These are phyloP conservation scores for Fusarium pseudocircinatum DNA, from an alignment of 2,329 filamentous ascomycete species.

Conservation along the genomic window DNA sequence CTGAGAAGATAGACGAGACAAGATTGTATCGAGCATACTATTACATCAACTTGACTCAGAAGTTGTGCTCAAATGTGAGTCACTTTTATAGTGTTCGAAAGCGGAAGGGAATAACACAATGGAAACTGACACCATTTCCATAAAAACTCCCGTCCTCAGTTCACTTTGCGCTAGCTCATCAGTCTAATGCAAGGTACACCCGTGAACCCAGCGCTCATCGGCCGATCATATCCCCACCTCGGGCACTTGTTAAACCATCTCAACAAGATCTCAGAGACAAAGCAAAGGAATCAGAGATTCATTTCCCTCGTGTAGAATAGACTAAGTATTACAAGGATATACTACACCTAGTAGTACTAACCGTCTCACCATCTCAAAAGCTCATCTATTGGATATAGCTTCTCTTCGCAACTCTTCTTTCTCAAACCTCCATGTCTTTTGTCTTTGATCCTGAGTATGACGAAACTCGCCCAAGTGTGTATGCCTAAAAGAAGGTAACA, in stretches of 20 bases:
- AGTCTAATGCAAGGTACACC: slow-evolving; percentile 3
- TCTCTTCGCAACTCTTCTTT: neutral
- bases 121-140: neutral
- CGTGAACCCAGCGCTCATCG: neutral
- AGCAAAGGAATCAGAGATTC: neutral
- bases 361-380: neutral
- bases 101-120: neutral
- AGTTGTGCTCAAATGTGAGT: neutral
- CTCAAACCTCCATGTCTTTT: neutral
- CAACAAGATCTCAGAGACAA: neutral
- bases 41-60: neutral
- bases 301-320: too few species aligned
- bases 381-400: neutral
- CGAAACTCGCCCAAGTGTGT: neutral
- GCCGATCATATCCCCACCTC: neutral
- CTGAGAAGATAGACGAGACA: slow-evolving; percentile 50
- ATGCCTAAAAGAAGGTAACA: too few species aligned
- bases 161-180: neutral
- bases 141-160: neutral
- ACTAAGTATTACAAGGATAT: neutral
- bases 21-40: neutral
- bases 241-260: neutral
- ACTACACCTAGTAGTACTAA: neutral
- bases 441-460: neutral
- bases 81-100: neutral